These are phyloP conservation scores for Solanum virginianum DNA, from an alignment of 257 asterid species.

Conservation along the genomic window DNA sequence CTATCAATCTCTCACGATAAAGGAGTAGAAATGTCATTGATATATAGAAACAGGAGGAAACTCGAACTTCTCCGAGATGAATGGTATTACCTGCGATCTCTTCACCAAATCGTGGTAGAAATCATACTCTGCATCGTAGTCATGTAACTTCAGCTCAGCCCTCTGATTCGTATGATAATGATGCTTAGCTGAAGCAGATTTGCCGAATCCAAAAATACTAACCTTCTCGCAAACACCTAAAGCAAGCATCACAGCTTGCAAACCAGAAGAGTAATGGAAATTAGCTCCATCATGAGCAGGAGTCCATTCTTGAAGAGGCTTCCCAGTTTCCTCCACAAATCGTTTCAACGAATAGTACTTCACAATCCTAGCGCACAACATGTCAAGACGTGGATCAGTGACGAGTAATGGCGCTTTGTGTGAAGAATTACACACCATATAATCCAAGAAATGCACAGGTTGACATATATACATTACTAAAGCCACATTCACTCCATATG, in stretches of 20 bases:
- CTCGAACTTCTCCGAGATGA: conserved; percentile 55
- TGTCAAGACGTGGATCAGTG: conserved; percentile 69
- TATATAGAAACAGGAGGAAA: conserved; percentile 57
- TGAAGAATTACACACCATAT: conserved; percentile 65
- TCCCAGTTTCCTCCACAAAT: conserved; percentile 38
- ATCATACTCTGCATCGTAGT: conserved; percentile 90
- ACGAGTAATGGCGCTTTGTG: conserved; percentile 51
- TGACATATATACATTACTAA: conserved; percentile 76
- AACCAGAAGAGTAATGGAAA: conserved; percentile 93
- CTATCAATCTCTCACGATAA: neutral
- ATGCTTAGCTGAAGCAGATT: conserved; percentile 52
- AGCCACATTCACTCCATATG: conserved; percentile 65
- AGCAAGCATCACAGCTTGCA: conserved; percentile 89
- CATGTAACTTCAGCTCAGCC: conserved; percentile 72
- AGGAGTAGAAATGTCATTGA: conserved; percentile 21
- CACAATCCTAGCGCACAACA: conserved; percentile 58
- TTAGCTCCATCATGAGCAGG: conserved; percentile 52
- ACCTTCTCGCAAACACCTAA: conserved; percentile 83
- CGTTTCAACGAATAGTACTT: conserved; percentile 74
- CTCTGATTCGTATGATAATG: conserved; percentile 91
- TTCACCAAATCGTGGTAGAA: conserved; percentile 53
- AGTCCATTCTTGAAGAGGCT: conserved; percentile 49
- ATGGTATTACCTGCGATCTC: conserved; percentile 51
- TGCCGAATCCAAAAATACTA: conserved; percentile 79
- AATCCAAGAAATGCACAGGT: conserved; percentile 83